A percentile compares a stretch with the other conserved stretches of the same genome.
Conservation (phyloP, 1,139 yeast genomes). For the Yamadazyma jaroonii region DNA sequence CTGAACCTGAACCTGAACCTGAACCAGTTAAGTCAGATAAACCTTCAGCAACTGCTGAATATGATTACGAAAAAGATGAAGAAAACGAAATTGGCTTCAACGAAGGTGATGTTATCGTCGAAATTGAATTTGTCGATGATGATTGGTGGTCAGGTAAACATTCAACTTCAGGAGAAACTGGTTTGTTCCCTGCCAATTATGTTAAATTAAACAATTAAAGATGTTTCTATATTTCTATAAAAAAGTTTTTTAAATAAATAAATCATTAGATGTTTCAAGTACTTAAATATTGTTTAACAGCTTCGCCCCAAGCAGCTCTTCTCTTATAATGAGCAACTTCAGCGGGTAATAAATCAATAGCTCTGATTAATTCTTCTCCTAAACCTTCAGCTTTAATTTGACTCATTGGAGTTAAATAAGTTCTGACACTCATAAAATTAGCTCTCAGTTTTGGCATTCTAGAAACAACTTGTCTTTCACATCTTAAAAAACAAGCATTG, state of each 20-base stretch:
- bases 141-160: constrained; percentile 96
- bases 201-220: constrained; percentile 44
- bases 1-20: constrained; percentile 15
- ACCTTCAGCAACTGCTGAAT: constrained; percentile 72
- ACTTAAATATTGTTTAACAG: constrained; percentile 47
- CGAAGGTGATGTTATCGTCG: constrained; percentile 78
- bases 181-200: constrained; percentile 89
- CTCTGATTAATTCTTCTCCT: constrained; percentile 47
- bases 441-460: constrained; percentile 40
- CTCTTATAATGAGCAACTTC: constrained; percentile 59
- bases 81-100: constrained; percentile 82
- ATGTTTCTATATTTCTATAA: background rate
- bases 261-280: background rate
- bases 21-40: constrained; percentile 19
- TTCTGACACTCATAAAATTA: constrained; percentile 38
- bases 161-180: constrained; percentile 63
- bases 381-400: constrained; percentile 36
- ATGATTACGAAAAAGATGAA: constrained; percentile 85
- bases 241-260: background rate
- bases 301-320: constrained; percentile 62
- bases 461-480: constrained; percentile 40
- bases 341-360: constrained; percentile 59
- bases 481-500: constrained; percentile 34
- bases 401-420: constrained; percentile 38
- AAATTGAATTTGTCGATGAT: constrained; percentile 86